These are phyloP conservation scores for Solioccasus polychromus DNA, from an alignment of 768 basidiomycete species.

Conservation along the genomic window DNA sequence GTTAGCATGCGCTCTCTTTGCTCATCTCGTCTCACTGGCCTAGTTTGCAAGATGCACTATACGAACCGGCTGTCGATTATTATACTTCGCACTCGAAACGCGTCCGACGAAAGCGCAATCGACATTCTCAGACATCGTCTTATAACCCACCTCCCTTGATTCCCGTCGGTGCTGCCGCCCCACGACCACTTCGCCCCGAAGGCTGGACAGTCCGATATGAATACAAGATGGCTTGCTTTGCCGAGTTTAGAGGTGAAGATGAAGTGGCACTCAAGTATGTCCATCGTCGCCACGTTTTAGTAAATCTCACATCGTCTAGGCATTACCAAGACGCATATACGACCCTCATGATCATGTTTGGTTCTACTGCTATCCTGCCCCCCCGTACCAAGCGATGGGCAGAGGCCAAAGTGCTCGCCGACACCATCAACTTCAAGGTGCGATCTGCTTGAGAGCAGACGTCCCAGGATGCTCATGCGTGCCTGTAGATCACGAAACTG, in stretches of 20 bases:
- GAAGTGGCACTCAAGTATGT: constrained; percentile 89
- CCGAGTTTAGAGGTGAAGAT: constrained; percentile 90
- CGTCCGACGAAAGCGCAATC: constrained; percentile 83
- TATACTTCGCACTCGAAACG: constrained; percentile 92
- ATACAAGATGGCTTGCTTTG: constrained; percentile 96
- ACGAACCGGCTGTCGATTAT: constrained; percentile 88
- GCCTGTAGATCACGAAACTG: constrained; percentile 74
- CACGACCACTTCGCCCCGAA: constrained; percentile 70
- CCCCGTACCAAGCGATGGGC: constrained; percentile 98
- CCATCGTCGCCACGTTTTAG: not conserved
- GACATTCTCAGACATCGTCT: constrained; percentile 62
- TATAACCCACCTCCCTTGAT: constrained; percentile 47
- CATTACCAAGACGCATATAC: constrained; percentile 95
- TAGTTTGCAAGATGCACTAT: constrained; percentile 85
- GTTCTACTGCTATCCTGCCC: constrained; percentile 78
- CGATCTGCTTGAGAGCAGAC: not conserved
- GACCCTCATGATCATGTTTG: constrained; percentile 82
- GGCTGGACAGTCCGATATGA: constrained; percentile 98
- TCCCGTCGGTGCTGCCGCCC: constrained; percentile 36
- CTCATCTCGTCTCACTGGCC: not conserved
- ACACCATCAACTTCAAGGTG: constrained; percentile 90
- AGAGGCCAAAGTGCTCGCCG: constrained; percentile 95
- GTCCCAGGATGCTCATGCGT: not conserved
- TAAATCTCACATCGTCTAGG: constrained; percentile 38
- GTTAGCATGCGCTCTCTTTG: constrained; percentile 34